phyloP scores from a whole-genome alignment of 2,329 filamentous ascomycete genomes.

The Colletotrichum eremochloae region DNA sequence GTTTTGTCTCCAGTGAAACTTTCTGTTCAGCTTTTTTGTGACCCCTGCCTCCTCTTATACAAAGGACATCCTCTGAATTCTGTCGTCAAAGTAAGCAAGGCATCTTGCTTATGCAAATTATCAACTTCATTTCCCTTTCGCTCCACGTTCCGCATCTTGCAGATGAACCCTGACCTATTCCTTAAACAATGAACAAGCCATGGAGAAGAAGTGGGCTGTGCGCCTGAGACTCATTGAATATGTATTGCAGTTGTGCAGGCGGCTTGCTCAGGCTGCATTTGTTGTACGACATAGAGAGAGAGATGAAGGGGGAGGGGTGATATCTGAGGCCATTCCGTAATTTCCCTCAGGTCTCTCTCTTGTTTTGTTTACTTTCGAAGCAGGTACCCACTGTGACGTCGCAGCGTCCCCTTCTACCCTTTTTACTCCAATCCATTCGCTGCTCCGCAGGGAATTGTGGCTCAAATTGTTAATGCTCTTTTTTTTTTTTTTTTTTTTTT shows the following conservation, averaged over 20 bases:
- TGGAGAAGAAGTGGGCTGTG: neutral
- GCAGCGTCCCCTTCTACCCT: neutral
- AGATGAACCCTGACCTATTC: neutral
- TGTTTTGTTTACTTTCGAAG: neutral
- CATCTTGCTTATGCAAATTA: neutral
- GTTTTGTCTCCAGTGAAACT: too few relatives aligned
- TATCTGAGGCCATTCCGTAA: neutral
- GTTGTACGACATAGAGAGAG: neutral
- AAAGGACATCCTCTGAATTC: neutral
- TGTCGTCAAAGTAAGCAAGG: neutral
- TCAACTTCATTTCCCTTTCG: neutral
- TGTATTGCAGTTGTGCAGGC: neutral
- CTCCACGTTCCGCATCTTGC: neutral
- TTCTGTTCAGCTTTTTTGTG: neutral
- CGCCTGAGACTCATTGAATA: neutral
- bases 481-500: neutral
- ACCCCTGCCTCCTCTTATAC: neutral
- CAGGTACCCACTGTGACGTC: neutral
- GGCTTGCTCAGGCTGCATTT: neutral
- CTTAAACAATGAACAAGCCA: too few relatives aligned
- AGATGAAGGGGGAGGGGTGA: neutral
- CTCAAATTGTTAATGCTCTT: neutral
- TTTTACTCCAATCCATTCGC: neutral
- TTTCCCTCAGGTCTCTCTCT: neutral
- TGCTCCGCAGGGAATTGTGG: neutral